Evolutionary conservation across 2,329 filamentous ascomycete genomes (phyloP).

Genomic region (Aspergillus udagawae): DNA sequence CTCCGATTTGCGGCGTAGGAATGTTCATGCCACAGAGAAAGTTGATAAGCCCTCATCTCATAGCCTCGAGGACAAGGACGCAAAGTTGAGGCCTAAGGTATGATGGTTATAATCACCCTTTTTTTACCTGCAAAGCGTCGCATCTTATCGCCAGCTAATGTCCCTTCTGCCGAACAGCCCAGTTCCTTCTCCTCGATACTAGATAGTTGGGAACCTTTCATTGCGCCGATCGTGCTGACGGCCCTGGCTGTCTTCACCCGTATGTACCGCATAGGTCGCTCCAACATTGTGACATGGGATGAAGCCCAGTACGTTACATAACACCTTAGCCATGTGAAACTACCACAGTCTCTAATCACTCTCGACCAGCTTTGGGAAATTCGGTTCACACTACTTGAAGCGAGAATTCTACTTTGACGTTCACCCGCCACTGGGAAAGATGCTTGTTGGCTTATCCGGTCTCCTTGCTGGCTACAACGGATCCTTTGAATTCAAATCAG

Average conservation of each 20-base stretch:
- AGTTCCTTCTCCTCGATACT: slow-evolving; percentile 36
- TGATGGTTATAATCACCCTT: slow-evolving; percentile 1
- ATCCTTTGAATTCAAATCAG: slow-evolving; percentile 98
- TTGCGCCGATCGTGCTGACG: slow-evolving; percentile 62
- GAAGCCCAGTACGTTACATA: slow-evolving; percentile 59
- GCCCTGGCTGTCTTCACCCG: slow-evolving; percentile 62
- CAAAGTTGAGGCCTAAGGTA: slow-evolving; percentile 36
- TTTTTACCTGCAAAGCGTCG: not conserved
- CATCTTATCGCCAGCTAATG: not conserved
- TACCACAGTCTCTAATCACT: slow-evolving; percentile 4
- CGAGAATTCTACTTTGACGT: slow-evolving; percentile 99
- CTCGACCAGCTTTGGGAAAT: slow-evolving; percentile 59
- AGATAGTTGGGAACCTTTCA: slow-evolving; percentile 59
- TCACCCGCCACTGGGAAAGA: slow-evolving; percentile 94
- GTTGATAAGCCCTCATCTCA: slow-evolving; percentile 15
- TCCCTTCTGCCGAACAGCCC: slow-evolving; percentile 19
- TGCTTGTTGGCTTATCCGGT: slow-evolving; percentile 93
- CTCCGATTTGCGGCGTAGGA: slow-evolving; percentile 40
- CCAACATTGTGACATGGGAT: slow-evolving; percentile 71
- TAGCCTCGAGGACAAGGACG: slow-evolving; percentile 26
- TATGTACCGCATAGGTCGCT: slow-evolving; percentile 65
- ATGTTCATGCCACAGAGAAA: slow-evolving; percentile 33
- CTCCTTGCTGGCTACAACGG: slow-evolving; percentile 98
- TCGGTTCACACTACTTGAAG: slow-evolving; percentile 98
- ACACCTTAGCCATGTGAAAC: not conserved